phyloP scores from a whole-genome alignment of 805 yeast species.

The Tetrapisispora namnaoensis region DNA sequence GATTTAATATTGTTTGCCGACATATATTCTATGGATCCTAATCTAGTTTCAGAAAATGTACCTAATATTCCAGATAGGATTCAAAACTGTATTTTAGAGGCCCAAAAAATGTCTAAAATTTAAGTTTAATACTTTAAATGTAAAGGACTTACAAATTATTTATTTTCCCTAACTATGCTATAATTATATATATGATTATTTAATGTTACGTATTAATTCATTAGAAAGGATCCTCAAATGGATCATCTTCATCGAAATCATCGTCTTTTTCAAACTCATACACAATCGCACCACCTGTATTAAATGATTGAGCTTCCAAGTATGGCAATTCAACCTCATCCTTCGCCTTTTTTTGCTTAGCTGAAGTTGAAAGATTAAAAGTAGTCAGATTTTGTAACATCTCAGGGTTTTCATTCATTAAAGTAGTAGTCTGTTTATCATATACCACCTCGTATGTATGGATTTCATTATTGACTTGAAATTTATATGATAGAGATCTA shows the following conservation, averaged over 20 bases:
- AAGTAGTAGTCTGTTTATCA: conserved; percentile 19
- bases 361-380: conserved; percentile 69
- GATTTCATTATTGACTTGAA: conserved; percentile 38
- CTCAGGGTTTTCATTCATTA: conserved; percentile 37
- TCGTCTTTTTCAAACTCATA: conserved; percentile 95
- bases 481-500: conserved; percentile 51
- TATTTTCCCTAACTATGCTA: neutral
- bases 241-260: conserved; percentile 97
- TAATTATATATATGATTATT: too few species aligned
- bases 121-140: neutral
- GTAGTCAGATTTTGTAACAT: conserved; percentile 71
- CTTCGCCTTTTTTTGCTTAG: conserved; percentile 64
- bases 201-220: conserved; percentile 35
- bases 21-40: neutral
- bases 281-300: conserved; percentile 83
- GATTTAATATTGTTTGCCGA: conserved; percentile 38
- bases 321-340: conserved; percentile 88
- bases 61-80: neutral
- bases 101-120: neutral
- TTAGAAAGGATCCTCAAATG: conserved; percentile 90
- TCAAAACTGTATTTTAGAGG: neutral
- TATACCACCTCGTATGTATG: conserved; percentile 34
- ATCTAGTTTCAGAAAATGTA: neutral
- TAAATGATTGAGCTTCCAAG: conserved; percentile 73
- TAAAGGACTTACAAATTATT: neutral